A percentile compares a stretch with the other conserved stretches of the same genome.
phyloP scores from a whole-genome alignment of 2,329 filamentous ascomycete species.

The Piedraia hortae region DNA sequence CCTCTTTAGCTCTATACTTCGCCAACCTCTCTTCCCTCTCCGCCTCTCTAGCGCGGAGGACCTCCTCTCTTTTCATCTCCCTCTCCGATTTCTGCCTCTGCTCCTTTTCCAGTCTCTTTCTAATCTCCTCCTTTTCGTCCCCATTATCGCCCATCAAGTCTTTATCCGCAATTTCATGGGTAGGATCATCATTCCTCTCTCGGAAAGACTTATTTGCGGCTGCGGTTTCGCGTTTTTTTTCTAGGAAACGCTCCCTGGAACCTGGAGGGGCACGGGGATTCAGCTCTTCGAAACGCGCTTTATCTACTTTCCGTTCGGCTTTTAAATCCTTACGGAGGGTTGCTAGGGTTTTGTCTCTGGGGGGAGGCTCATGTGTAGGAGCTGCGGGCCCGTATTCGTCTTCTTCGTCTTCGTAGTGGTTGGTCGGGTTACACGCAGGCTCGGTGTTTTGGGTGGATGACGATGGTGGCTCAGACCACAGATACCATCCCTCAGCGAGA shows the following conservation, averaged over 20 bases:
- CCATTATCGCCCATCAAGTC: conserved; percentile 52
- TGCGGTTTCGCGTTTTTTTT: conserved; percentile 52
- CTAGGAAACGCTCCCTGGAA: conserved; percentile 54
- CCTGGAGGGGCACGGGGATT: conserved; percentile 60
- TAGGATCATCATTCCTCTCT: conserved; percentile 27
- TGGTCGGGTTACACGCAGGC: conserved; percentile 29
- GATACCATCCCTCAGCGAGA: conserved; percentile 79
- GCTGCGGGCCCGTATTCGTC: conserved; percentile 29
- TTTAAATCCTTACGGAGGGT: conserved; percentile 34
- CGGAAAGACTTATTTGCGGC: conserved; percentile 48
- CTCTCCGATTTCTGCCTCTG: conserved; percentile 55
- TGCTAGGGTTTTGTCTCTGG: conserved; percentile 23
- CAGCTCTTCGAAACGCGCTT: conserved; percentile 52
- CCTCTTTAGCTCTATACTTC: conserved; percentile 48
- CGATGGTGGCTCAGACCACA: too few species aligned
- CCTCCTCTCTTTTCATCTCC: conserved; percentile 58
- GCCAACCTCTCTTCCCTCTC: conserved; percentile 55
- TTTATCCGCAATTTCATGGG: conserved; percentile 36
- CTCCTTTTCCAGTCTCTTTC: conserved; percentile 54
- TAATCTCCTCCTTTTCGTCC: conserved; percentile 33
- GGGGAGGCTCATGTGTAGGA: conserved; percentile 38
- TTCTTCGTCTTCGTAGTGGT: conserved; percentile 18
- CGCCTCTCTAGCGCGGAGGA: conserved; percentile 41
- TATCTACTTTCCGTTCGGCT: conserved; percentile 36
- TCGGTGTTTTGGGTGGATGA: too few species aligned